Percentiles rank a stretch among this genome's conserved stretches.
Evolutionary conservation across 306 rosid species (phyloP).

Genomic region (Cucurbita ficifolia): DNA sequence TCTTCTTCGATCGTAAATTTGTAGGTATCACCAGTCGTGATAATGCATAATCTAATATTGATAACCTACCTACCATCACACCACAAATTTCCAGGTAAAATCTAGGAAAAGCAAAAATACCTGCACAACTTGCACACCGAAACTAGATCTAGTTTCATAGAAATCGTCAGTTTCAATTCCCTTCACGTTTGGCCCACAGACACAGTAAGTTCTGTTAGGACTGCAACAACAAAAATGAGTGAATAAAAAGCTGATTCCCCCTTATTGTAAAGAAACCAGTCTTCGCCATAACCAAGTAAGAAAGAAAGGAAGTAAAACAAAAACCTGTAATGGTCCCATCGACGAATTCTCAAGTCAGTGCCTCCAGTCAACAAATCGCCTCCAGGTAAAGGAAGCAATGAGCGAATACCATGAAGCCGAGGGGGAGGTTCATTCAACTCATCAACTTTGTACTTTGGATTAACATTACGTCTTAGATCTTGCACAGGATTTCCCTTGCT

Average conservation of each 20-base stretch:
- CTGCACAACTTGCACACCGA: conserved; percentile 94
- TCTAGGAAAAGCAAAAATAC: conserved; percentile 18
- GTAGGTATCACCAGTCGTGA: neutral
- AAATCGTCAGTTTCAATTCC: conserved; percentile 64
- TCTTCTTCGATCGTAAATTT: neutral
- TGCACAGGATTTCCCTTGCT: conserved; percentile 39
- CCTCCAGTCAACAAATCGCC: conserved; percentile 92
- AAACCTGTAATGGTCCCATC: conserved; percentile 90
- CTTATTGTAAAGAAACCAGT: too few species aligned
- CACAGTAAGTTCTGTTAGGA: conserved; percentile 75
- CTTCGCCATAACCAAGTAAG: conserved; percentile 2
- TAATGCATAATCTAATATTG: neutral
- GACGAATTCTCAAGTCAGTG: conserved; percentile 87
- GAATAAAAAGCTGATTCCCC: neutral
- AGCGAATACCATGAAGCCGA: conserved; percentile 76
- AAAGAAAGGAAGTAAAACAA: conserved; percentile 8
- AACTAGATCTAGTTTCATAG: conserved; percentile 62
- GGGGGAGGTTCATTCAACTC: conserved; percentile 81
- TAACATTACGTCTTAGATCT: conserved; percentile 56
- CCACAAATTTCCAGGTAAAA: neutral
- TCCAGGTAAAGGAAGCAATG: conserved; percentile 91
- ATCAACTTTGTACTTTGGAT: conserved; percentile 76
- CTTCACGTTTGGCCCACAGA: conserved; percentile 84
- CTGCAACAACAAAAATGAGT: conserved; percentile 31
- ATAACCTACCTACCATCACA: neutral